Evolutionary conservation across 345 rosid genomes (phyloP), one percentile per base, ranked within the genome.

Genomic region (Populus pruinosa): DNA sequence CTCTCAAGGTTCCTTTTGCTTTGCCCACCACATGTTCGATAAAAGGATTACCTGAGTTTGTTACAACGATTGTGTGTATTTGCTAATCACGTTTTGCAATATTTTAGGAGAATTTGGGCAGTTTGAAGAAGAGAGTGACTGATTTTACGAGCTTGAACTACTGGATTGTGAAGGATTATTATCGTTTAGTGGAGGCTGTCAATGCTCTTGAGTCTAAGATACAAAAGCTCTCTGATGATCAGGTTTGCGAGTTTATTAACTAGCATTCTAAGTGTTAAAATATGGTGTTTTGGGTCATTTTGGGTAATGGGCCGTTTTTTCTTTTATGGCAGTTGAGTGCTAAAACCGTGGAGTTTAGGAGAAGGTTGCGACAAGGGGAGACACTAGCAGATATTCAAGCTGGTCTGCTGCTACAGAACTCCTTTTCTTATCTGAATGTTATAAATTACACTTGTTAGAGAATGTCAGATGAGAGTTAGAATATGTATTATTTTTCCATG

Each of bases 111-210:
- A 85, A 87, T 75, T 64, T 86, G 84, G 83, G 87, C 39, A 72
- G 81, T 75, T 59, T 90, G 69, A 87, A 76, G 61, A 87, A 83
- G 87, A 84, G 77, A 79, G 72, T 86, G 74, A 83, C 85, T 82
- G 88, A 90, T 80, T 76, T 86, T 70, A 77, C 87, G 66, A 93
- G 94, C 83, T 81, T 91, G 84, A 94, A 94, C 76, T 77, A 87
- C 85, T 94, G 97, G 98, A 95, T 91, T 80, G 97, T 93, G 77
- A 87, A 85, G 76, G 98, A 94, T 76, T 94, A 94, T 76, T 85
- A 84, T 79, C 98, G 95, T 53, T 91, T 94, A 2, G 98, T 90
- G 72, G 86, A 84, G 27, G 84, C 90, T 14, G 97, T 94, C 61
- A 94, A 89, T 78, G 84, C 81, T 49, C 11, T 91, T 31, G 98